Conservation (phyloP, 2,329 filamentous ascomycete genomes). For the Sporothrix luriei region DNA sequence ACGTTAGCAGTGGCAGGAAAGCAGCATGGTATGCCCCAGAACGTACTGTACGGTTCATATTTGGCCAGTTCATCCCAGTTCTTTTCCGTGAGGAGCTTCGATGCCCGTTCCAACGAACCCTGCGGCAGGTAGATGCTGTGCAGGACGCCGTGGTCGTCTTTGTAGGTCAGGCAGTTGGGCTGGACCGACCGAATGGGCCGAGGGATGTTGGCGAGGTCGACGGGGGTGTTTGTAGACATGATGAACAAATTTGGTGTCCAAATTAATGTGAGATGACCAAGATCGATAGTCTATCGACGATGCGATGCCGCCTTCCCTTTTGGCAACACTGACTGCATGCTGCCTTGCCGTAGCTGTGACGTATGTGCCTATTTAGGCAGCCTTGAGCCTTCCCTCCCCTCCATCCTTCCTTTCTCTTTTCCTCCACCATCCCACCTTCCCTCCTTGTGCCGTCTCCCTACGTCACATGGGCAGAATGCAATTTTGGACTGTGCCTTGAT, state of each 20-base stretch:
- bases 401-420: not conserved
- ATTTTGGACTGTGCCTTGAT: not conserved
- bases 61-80: slow-evolving; percentile 22
- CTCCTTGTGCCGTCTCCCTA: slow-evolving; percentile 7
- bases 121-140: slow-evolving; percentile 16
- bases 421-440: not conserved
- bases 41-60: slow-evolving; percentile 18
- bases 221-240: not conserved
- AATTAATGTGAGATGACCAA: not conserved
- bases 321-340: not conserved
- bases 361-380: slow-evolving; percentile 14
- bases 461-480: slow-evolving; percentile 2
- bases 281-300: not conserved
- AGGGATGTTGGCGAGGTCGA: slow-evolving; percentile 18
- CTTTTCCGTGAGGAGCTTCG: not conserved
- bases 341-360: not conserved
- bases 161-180: slow-evolving; percentile 25
- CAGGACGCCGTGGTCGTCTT: slow-evolving; percentile 11
- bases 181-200: slow-evolving; percentile 23
- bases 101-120: not conserved
- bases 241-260: not conserved
- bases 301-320: not conserved
- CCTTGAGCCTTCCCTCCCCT: not conserved
- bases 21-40: not conserved
- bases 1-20: not conserved